Base-by-base conservation (phyloP, 2,329 filamentous ascomycete species). In the Nigrograna mackinnonii region DNA sequence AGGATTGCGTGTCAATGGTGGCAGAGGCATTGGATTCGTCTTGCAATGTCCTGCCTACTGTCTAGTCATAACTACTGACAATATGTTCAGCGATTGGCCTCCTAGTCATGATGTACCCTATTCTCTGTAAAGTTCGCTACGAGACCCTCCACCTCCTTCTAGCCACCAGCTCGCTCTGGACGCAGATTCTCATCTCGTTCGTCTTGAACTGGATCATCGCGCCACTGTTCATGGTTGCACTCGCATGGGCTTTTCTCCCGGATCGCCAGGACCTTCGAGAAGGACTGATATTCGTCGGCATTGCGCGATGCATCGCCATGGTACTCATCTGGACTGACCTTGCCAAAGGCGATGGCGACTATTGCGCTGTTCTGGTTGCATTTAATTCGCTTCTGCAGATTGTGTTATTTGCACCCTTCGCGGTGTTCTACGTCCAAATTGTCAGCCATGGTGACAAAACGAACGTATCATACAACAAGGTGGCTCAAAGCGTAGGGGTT, bases 91-190 rank as follows among this genome's bases (percentile, higher is more conserved):
- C 89, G 1, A 73, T 95, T 35, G 89, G 90, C 0, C 71, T 95
- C 1, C 76, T 95, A 1, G 84, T 95, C 31, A 95, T 95, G 89
- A 95, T 95, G 89, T 95, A 94, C 60, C 91, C 90, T 0, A 95
- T 95, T 46, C 74, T 95, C 0, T 95, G 89, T 77, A 94, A 94
- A 66, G 86, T 95, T 5, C 82, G 82, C 30, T 94, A 83, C 67
- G 89, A 95, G 64, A 80, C 81, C 0, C 70, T 95, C 7, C 87
- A 90, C 63, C 71, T 79, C 3, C 72, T 89, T 4, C 79, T 94
- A 44, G 65, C 71, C 2, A 74, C 82, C 3, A 75, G 75, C 3
- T 73, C 74, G 1, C 72, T 95, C 2, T 95, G 88, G 89, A 80
- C 82, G 37, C 89, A 95, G 64, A 80, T 95, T n/a, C 73, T 64